Base-by-base conservation (phyloP, 441 rosid species). In the Gossypium gossypioides region DNA sequence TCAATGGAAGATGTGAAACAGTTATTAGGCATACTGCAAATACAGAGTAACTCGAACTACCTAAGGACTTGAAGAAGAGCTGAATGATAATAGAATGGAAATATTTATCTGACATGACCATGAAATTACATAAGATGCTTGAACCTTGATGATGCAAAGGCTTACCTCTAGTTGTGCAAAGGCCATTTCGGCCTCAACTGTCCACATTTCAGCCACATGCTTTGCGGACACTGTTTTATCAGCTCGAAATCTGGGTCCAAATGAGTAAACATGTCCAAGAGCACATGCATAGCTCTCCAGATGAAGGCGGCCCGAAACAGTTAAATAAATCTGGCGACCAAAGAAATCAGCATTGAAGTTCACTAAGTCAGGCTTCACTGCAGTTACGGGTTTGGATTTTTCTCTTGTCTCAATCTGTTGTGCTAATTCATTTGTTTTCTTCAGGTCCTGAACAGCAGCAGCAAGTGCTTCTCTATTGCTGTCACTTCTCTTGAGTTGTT, bases 261-360 rank as follows among this genome's bases (percentile, higher is more conserved):
- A 84, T 6, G 97, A 78, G 82, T 90, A 94, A 64, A 94, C 97
- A 72, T 89, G 83, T 65, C 99, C 99, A 65, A 94, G 86, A 19
- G 94, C 88, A 82, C 89, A 87, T 6, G 97, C 96, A 71, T 83
- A 89, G 81, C 99, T 90, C 82, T 89, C 97, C 71, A 94, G 82
- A 84, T 89, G 97, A 78, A 87, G 86, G 72, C 83, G 86, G 51
- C 99, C 97, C 15, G 97, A 88, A 60, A 76, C 87, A 48, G 91
- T 86, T 58, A 92, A 81, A 68, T 79, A 89, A 70, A 89, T 72
- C n/a, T 78, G 83, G 4, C 81, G 74, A 29, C 87, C 77, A 77
- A 90, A 92, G 81, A 86, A 88, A 62, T 88, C 91, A 59, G 81
- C 82, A 22, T 83, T 74, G 73, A 74, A 29, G 73, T 72, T 76